phyloP scores from a whole-genome alignment of 805 yeast species.

The Sugiyamaella americana region DNA sequence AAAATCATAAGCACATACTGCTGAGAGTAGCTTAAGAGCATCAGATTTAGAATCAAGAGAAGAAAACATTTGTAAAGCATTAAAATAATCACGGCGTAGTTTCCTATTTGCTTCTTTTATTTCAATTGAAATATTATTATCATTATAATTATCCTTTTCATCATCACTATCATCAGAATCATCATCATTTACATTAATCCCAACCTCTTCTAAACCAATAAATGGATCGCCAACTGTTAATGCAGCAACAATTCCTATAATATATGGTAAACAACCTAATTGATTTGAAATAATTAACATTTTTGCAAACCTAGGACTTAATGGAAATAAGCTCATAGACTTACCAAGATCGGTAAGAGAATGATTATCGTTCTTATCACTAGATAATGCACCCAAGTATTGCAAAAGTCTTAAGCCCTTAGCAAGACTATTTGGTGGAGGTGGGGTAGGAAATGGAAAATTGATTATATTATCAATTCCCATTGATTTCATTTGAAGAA shows the following conservation, averaged over 20 bases:
- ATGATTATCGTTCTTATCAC: slow-evolving; percentile 39
- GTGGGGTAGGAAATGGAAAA: slow-evolving; percentile 96
- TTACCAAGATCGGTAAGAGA: slow-evolving; percentile 71
- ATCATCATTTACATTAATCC: slow-evolving; percentile 35
- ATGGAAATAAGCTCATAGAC: slow-evolving; percentile 84
- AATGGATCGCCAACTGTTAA: slow-evolving; percentile 93
- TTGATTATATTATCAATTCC: slow-evolving; percentile 85
- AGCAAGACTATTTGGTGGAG: slow-evolving; percentile 52
- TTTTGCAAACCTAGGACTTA: slow-evolving; percentile 89
- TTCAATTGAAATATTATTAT: slow-evolving; percentile 17
- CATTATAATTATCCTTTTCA: slow-evolving; percentile 30
- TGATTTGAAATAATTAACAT: slow-evolving; percentile 86
- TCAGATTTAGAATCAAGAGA: slow-evolving; percentile 72
- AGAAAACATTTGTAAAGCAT: slow-evolving; percentile 55
- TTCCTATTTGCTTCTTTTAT: slow-evolving; percentile 37
- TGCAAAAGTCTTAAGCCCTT: slow-evolving; percentile 64
- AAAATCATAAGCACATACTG: slow-evolving; percentile 82
- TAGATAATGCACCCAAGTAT: slow-evolving; percentile 68
- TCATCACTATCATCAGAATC: slow-evolving; percentile 19
- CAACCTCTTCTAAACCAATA: slow-evolving; percentile 65
- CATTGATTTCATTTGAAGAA: slow-evolving; percentile 92
- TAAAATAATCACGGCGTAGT: slow-evolving; percentile 47
- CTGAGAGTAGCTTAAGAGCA: slow-evolving; percentile 66
- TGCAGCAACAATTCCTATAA: slow-evolving; percentile 89
- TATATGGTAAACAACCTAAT: slow-evolving; percentile 73